Percentiles rank a stretch among this genome's conserved stretches.
Conservation (phyloP, 2,329 filamentous ascomycete species). For the Fusarium ramigenum region DNA sequence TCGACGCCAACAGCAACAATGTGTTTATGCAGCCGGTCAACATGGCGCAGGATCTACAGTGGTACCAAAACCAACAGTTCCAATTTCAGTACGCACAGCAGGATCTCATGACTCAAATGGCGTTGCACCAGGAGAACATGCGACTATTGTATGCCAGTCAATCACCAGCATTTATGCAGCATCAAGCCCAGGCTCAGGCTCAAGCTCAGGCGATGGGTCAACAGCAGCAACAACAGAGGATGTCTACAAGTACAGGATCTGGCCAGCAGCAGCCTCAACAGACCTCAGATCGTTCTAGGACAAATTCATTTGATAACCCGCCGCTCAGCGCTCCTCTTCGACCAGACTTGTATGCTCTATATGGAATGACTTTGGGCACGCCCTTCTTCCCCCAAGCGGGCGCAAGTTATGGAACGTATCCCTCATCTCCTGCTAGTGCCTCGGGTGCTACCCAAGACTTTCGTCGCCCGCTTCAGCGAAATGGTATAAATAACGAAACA, state of each 20-base stretch:
- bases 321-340: constrained; percentile 67
- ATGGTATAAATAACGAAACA: constrained; percentile 59
- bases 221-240: constrained; percentile 47
- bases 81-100: constrained; percentile 54
- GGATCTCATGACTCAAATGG: constrained; percentile 54
- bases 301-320: constrained; percentile 70
- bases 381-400: constrained; percentile 58
- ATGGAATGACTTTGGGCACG: constrained; percentile 53
- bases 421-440: constrained; percentile 63
- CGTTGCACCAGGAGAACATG: constrained; percentile 51
- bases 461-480: constrained; percentile 66
- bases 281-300: constrained; percentile 62
- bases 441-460: constrained; percentile 59
- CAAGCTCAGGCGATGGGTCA: constrained; percentile 47
- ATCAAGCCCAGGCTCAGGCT: constrained; percentile 36
- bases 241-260: constrained; percentile 31
- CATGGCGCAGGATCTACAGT: constrained; percentile 59
- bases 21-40: constrained; percentile 57
- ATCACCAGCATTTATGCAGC: constrained; percentile 48
- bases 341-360: constrained; percentile 65
- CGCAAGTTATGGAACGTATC: constrained; percentile 61
- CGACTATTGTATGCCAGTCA: constrained; percentile 49
- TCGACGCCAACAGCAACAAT: constrained; percentile 53
- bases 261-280: constrained; percentile 46
- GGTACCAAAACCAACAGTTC: constrained; percentile 57